Evolutionary conservation across 345 rosid species (phyloP).

Genomic region (Citrus hindsii): DNA sequence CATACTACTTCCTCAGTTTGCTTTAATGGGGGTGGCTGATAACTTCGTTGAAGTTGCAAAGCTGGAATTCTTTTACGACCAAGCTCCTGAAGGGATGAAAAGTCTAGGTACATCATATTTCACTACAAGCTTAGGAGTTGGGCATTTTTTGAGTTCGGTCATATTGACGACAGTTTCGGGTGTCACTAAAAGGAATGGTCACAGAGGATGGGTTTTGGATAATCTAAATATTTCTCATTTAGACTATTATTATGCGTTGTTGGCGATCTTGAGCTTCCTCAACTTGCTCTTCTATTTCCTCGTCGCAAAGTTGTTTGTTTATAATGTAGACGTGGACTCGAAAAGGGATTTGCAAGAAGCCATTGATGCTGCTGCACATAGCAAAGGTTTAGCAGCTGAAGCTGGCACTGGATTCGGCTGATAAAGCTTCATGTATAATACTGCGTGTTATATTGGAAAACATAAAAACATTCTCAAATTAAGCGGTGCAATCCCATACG

Average conservation of each 20-base stretch:
- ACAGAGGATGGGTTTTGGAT: constrained; percentile 62
- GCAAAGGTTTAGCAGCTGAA: not conserved
- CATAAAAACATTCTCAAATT: not conserved
- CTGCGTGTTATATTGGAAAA: not conserved
- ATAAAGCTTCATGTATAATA: not conserved
- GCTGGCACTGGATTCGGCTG: not conserved
- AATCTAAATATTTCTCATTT: constrained; percentile 64
- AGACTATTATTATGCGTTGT: constrained; percentile 61
- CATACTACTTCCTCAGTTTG: constrained; percentile 66
- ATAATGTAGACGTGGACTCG: constrained; percentile 43
- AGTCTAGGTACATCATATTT: constrained; percentile 76
- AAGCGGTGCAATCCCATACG: not conserved
- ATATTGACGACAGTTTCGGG: constrained; percentile 44
- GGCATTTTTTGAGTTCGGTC: constrained; percentile 68
- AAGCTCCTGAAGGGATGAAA: constrained; percentile 80
- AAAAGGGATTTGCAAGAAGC: constrained; percentile 11
- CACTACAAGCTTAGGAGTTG: constrained; percentile 54
- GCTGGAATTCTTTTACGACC: constrained; percentile 85
- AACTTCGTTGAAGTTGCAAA: constrained; percentile 69
- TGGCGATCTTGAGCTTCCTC: constrained; percentile 45
- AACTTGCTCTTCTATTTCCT: constrained; percentile 55
- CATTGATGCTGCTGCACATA: constrained; percentile 10
- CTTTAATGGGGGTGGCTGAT: constrained; percentile 75
- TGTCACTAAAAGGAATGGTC: constrained; percentile 43
- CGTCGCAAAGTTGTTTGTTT: constrained; percentile 51